Evolutionary conservation across 441 rosid species (phyloP).

Genomic region (Gossypium lobatum): DNA sequence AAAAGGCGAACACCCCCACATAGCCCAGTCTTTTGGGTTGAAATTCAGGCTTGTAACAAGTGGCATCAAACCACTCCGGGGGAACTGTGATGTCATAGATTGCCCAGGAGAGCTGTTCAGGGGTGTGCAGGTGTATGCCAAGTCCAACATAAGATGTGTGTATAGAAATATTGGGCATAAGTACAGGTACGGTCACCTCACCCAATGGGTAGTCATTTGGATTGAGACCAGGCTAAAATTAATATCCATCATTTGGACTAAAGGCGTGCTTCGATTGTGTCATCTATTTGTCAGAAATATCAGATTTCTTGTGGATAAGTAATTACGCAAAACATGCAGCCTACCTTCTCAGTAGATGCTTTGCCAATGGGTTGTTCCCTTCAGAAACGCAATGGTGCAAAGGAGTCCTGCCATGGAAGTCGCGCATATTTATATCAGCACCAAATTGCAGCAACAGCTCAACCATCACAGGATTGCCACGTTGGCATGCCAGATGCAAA

Average conservation of each 20-base stretch:
- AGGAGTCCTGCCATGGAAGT: constrained; percentile 81
- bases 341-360: constrained; percentile 78
- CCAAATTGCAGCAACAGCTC: constrained; percentile 88
- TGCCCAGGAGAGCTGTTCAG: not conserved
- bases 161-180: not conserved
- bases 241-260: not conserved
- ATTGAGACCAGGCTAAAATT: not conserved
- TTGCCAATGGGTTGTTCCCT: constrained; percentile 59
- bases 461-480: constrained; percentile 56
- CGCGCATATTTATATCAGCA: constrained; percentile 59
- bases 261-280: not conserved
- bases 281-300: constrained; percentile 1
- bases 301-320: not conserved
- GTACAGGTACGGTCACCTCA: not conserved
- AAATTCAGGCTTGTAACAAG: not conserved
- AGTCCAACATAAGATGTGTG: not conserved
- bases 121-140: not conserved
- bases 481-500: constrained; percentile 76
- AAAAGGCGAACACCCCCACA: not conserved
- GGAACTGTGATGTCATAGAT: not conserved
- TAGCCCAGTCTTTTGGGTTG: not conserved
- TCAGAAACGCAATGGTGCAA: constrained; percentile 71
- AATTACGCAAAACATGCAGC: not conserved
- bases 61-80: not conserved
- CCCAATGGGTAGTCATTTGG: not conserved